Evolutionary conservation across 2,329 filamentous ascomycete genomes (phyloP).

Genomic region (Aspergillus vadensis): DNA sequence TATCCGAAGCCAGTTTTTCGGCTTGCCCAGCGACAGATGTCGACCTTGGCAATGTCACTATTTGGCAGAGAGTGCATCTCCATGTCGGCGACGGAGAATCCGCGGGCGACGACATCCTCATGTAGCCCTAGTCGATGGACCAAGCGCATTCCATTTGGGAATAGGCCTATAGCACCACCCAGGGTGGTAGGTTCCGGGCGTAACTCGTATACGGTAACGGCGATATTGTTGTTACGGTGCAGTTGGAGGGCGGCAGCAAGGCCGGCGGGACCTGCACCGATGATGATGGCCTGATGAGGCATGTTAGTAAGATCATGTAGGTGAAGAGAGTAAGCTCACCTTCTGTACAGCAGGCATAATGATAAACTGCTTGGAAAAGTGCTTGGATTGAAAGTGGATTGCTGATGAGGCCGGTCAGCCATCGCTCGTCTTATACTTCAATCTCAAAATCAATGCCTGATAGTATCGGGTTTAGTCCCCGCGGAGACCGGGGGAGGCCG

Average conservation of each 20-base stretch:
- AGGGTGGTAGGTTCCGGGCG: conserved; percentile 32
- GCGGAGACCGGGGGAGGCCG: background rate
- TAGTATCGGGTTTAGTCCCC: background rate
- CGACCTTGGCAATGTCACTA: background rate
- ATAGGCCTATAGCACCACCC: conserved; percentile 34
- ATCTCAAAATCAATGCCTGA: background rate
- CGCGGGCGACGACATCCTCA: conserved; percentile 16
- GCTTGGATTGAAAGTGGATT: background rate
- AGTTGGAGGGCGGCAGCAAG: conserved; percentile 24
- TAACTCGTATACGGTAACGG: conserved; percentile 31
- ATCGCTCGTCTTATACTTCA: background rate
- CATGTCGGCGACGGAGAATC: conserved; percentile 3
- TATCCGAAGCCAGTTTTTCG: conserved; percentile 28
- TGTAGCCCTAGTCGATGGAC: conserved; percentile 29
- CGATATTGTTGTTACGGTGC: conserved; percentile 18
- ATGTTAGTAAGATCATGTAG: background rate
- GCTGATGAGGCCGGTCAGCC: background rate
- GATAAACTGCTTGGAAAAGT: too few species aligned
- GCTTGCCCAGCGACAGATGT: background rate
- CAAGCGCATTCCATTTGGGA: conserved; percentile 33
- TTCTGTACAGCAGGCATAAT: background rate
- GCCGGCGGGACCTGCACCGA: conserved; percentile 26
- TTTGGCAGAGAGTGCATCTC: background rate
- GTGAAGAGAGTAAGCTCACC: background rate
- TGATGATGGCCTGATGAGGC: conserved; percentile 21